A percentile compares a stretch with the other conserved stretches of the same genome.
Conservation (phyloP, 345 rosid genomes). For the Acer yangbiense region DNA sequence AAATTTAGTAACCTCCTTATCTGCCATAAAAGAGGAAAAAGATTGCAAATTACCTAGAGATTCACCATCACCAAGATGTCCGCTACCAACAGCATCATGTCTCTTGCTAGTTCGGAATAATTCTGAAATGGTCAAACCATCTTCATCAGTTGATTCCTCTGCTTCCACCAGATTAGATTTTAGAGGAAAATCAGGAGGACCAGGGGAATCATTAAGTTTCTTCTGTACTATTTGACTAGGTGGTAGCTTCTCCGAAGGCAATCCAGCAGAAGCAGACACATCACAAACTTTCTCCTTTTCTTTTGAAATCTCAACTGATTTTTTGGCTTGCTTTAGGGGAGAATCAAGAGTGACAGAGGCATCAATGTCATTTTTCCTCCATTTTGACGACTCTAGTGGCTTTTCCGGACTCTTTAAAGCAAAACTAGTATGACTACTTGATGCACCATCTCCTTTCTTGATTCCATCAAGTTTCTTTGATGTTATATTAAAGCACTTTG, state of each 20-base stretch:
- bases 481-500: not conserved
- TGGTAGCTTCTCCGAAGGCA: constrained; percentile 3
- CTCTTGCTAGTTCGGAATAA: not conserved
- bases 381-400: no score
- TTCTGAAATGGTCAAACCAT: not conserved
- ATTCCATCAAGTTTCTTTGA: not conserved
- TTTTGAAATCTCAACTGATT: not conserved
- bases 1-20: not conserved
- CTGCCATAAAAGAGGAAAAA: not conserved
- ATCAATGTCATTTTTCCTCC: no score
- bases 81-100: not conserved
- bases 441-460: not conserved
- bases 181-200: constrained; percentile 18
- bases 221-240: not conserved
- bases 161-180: not conserved
- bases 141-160: not conserved
- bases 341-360: no score
- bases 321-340: not conserved
- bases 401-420: not conserved
- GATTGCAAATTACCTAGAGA: not conserved
- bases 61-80: not conserved
- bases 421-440: not conserved
- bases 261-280: constrained; percentile 4
- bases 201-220: not conserved
- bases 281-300: not conserved